Conservation (phyloP, 2,329 filamentous ascomycete genomes). For the Cercospora berteroae region DNA sequence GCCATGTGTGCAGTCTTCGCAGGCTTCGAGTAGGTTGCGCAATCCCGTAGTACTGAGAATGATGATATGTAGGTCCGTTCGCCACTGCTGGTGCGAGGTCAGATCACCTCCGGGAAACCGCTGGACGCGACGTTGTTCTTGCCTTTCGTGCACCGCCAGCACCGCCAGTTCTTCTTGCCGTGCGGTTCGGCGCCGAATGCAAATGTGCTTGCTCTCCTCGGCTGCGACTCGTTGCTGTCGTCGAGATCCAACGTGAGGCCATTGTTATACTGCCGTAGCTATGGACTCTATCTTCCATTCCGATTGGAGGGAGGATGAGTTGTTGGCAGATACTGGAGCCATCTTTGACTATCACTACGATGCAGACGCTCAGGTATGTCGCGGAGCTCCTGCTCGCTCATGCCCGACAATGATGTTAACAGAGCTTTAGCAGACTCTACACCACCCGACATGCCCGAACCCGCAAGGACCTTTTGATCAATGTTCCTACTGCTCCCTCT, state of each 20-base stretch:
- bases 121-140: neutral
- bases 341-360: neutral
- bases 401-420: neutral
- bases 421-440: neutral
- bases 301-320: neutral
- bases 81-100: neutral
- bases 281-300: neutral
- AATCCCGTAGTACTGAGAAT: neutral
- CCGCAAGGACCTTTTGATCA: neutral
- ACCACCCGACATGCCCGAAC: neutral
- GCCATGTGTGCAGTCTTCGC: neutral
- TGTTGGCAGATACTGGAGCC: slow-evolving; percentile 1
- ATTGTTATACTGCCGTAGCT: neutral
- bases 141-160: neutral
- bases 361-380: neutral
- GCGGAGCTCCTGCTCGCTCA: neutral
- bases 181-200: slow-evolving; percentile 4
- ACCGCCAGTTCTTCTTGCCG: neutral
- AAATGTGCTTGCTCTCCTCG: slow-evolving; percentile 3
- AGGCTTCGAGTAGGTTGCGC: neutral
- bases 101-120: neutral
- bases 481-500: neutral
- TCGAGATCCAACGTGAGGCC: neutral
- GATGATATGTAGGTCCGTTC: neutral
- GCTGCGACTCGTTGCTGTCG: neutral